Percentiles rank a stretch among this genome's conserved stretches.
Evolutionary conservation across 768 basidiomycete genomes (phyloP).

Genomic region (Boletus reticulatus): DNA sequence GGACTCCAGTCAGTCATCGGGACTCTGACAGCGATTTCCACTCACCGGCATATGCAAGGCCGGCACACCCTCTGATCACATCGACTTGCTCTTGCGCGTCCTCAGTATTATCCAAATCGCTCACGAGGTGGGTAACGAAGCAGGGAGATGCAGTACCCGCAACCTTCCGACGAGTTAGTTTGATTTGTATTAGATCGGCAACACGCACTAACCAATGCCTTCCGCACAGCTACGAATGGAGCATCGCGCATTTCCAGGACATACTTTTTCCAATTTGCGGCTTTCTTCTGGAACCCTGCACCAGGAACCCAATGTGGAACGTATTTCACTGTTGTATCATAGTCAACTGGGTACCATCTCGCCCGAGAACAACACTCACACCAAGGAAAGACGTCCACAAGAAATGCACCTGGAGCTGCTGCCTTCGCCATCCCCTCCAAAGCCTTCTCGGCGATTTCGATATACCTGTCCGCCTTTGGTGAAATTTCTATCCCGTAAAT

Average conservation of each 20-base stretch:
- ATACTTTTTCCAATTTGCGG: constrained; percentile 46
- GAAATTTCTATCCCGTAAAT: constrained; percentile 49
- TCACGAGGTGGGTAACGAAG: constrained; percentile 29
- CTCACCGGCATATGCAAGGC: constrained; percentile 47
- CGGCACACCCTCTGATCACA: constrained; percentile 41
- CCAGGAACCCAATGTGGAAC: constrained; percentile 53
- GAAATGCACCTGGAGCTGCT: constrained; percentile 49
- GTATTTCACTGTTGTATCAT: constrained; percentile 41
- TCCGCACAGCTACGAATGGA: constrained; percentile 40
- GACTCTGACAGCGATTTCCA: neutral
- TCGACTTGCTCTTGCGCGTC: constrained; percentile 27
- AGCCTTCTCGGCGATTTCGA: constrained; percentile 52
- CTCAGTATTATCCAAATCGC: constrained; percentile 13
- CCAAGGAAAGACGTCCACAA: constrained; percentile 50
- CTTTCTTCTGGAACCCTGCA: constrained; percentile 49
- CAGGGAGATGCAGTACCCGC: constrained; percentile 30
- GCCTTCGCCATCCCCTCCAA: constrained; percentile 50
- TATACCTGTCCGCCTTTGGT: constrained; percentile 43
- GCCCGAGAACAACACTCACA: constrained; percentile 20
- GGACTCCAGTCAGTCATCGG: neutral
- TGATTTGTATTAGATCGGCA: too few species aligned
- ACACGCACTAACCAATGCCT: constrained; percentile 35
- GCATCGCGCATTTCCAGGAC: constrained; percentile 48
- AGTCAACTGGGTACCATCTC: constrained; percentile 1
- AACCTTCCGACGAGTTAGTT: constrained; percentile 12